Base-by-base conservation (phyloP, 805 yeast genomes). In the Isabelozyma gotoi region DNA sequence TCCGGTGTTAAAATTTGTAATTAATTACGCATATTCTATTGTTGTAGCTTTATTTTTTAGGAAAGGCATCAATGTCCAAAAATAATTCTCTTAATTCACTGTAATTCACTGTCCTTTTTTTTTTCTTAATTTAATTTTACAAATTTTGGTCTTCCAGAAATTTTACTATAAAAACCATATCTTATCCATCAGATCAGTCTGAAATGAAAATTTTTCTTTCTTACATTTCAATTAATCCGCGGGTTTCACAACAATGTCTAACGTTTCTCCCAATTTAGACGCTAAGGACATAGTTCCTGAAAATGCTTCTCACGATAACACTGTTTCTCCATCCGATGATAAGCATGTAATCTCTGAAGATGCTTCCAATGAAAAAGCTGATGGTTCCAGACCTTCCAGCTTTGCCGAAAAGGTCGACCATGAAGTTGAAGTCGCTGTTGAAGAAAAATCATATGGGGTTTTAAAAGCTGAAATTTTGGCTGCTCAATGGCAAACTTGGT, bases 311-410 rank as follows among this genome's bases (percentile, higher is more conserved):
- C 50, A 67, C 29, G 55, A 48, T 7, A 66, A 59, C 46, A 69
- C 73, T 39, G 29, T n/a, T n/a, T n/a, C n/a, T n/a, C n/a, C n/a
- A n/a, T n/a, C n/a, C n/a, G n/a, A n/a, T n/a, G n/a, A n/a, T n/a
- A n/a, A n/a, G n/a, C 29, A 53, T 20, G 46, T 54, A 38, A 49
- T 62, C 46, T 44, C 52, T 32, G 57, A 57, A 38, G 60, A 56
- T 19, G 40, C 50, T 18, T 55, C 68, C 4, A 51, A 67, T 29
- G 55, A 48, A 8, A 66, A 59, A 45, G 70, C 73, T 39, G 29
- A 24, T 2, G 29, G 29, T 3, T 24, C 29, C 8, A 24, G 7
- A 3, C 7, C 29, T 5, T 4, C 29, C 10, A 24, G 29, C 12
- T 24, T 10, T n/a, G 29, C 1, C 12, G 29, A 3, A 24, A 24